Evolutionary conservation across 495 filamentous ascomycete species (phyloP).

Genomic region (Ramalina peruviana): DNA sequence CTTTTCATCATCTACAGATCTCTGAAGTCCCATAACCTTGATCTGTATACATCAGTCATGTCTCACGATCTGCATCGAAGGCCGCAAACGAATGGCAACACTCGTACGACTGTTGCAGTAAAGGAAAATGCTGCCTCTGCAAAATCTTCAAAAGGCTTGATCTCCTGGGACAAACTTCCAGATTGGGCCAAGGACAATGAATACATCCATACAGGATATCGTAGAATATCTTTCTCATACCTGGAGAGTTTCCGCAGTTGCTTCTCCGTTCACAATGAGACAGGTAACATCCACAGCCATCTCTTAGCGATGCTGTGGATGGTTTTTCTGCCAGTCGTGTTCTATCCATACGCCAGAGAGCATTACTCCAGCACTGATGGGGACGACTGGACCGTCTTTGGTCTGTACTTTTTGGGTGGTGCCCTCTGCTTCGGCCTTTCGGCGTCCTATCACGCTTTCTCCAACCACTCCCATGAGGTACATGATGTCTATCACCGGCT

Average conservation of each 20-base stretch:
- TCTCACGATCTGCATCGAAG: background rate
- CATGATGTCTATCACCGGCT: slow-evolving; percentile 28
- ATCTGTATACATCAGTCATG: background rate
- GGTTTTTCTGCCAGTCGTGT: slow-evolving; percentile 14
- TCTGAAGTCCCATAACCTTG: background rate
- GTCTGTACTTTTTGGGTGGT: slow-evolving; percentile 26
- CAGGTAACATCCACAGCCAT: slow-evolving; percentile 31
- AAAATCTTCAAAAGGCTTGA: background rate
- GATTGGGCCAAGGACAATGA: slow-evolving; percentile 27
- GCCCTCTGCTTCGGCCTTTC: slow-evolving; percentile 29
- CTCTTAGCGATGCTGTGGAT: slow-evolving; percentile 22
- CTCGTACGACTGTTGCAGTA: background rate
- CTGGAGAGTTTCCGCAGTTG: slow-evolving; percentile 17
- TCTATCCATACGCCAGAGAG: slow-evolving; percentile 19
- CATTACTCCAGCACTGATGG: slow-evolving; percentile 20
- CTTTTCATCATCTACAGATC: no score
- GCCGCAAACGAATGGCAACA: background rate
- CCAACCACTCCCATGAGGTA: slow-evolving; percentile 31
- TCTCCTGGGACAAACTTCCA: slow-evolving; percentile 16
- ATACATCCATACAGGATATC: slow-evolving; percentile 24
- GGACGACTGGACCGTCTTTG: slow-evolving; percentile 27
- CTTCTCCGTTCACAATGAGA: slow-evolving; percentile 35
- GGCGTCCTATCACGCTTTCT: slow-evolving; percentile 34
- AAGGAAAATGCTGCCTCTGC: background rate
- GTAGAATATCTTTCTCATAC: slow-evolving; percentile 23